A percentile compares a stretch with the other conserved stretches of the same genome.
Conservation (phyloP, 2,329 filamentous ascomycete genomes). For the Tothia fuscella region DNA sequence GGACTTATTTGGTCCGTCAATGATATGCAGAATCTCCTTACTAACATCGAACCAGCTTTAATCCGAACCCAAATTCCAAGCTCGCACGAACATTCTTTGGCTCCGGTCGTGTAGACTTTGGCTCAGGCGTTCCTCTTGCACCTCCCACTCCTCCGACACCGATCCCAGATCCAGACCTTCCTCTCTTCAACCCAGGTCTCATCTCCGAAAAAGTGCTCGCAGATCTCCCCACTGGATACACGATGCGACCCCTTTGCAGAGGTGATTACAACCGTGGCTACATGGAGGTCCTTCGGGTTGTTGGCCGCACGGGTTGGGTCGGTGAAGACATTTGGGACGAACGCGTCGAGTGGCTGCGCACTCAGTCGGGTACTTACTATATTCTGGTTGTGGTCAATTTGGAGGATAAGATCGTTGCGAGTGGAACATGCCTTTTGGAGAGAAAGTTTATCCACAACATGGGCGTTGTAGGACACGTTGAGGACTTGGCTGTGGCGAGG, state of each 20-base stretch:
- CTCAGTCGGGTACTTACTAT: constrained; percentile 12
- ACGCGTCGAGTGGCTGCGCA: constrained; percentile 14
- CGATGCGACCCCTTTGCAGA: constrained; percentile 14
- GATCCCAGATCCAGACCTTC: constrained; percentile 9
- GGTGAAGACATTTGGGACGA: constrained; percentile 14
- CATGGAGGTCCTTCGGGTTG: constrained; percentile 11
- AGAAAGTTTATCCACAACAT: constrained; percentile 12
- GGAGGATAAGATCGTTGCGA: constrained; percentile 12
- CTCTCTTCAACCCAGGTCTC: constrained; percentile 12
- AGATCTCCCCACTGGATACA: constrained; percentile 15
- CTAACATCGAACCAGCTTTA: constrained; percentile 1
- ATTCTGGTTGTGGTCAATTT: constrained; percentile 14
- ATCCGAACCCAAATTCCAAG: constrained; percentile 7
- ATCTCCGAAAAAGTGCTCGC: constrained; percentile 11
- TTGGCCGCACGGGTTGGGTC: constrained; percentile 13
- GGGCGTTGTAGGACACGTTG: constrained; percentile 14
- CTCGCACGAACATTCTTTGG: constrained; percentile 8
- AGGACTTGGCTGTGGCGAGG: constrained; percentile 15
- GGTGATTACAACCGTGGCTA: constrained; percentile 15
- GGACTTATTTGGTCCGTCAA: no score
- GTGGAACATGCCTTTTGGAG: constrained; percentile 15
- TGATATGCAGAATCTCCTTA: no score
- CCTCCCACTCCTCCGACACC: constrained; percentile 5
- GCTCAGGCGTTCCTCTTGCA: constrained; percentile 1
- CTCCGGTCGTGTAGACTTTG: constrained; percentile 6